Percentiles rank a stretch among this genome's conserved stretches.
phyloP scores from a whole-genome alignment of 1,284 basidiomycete genomes.

The Filobasidium uniguttulatum region DNA sequence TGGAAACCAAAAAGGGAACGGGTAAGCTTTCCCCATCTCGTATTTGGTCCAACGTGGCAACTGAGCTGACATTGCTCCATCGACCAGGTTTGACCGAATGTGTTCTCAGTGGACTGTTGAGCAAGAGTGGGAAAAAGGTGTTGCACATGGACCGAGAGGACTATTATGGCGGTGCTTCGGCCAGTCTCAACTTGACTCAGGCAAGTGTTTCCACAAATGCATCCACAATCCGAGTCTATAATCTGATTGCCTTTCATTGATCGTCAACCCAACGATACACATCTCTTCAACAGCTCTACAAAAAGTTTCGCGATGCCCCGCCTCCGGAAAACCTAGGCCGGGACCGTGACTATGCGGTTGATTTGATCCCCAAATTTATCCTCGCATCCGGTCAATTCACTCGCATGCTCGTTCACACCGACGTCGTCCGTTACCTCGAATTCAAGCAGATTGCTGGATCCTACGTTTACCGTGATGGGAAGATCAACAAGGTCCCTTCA shows the following conservation, averaged over 20 bases:
- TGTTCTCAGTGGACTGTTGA: slow-evolving; percentile 89
- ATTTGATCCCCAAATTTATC: slow-evolving; percentile 92
- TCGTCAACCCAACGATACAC: too few relatives aligned
- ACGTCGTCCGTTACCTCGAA: slow-evolving; percentile 96
- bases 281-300: slow-evolving; percentile 61
- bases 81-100: slow-evolving; percentile 87
- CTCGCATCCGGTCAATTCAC: slow-evolving; percentile 97
- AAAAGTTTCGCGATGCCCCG: slow-evolving; percentile 62
- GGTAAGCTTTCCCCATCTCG: neutral
- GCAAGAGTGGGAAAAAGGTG: slow-evolving; percentile 98
- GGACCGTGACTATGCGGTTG: slow-evolving; percentile 89
- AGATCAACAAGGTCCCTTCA: slow-evolving; percentile 93
- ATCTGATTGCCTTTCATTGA: neutral
- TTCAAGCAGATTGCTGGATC: slow-evolving; percentile 99
- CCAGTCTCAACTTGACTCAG: slow-evolving; percentile 93
- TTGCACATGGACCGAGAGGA: slow-evolving; percentile 97
- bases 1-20: neutral
- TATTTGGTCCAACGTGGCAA: neutral
- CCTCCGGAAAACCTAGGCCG: slow-evolving; percentile 65
- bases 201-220: slow-evolving; percentile 38
- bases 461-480: slow-evolving; percentile 93
- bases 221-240: neutral
- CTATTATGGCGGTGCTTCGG: slow-evolving; percentile 97
- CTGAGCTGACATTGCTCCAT: neutral
- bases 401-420: slow-evolving; percentile 96